Evolutionary conservation across 257 asterid genomes (phyloP).

Genomic region (Gardenia jasminoides): DNA sequence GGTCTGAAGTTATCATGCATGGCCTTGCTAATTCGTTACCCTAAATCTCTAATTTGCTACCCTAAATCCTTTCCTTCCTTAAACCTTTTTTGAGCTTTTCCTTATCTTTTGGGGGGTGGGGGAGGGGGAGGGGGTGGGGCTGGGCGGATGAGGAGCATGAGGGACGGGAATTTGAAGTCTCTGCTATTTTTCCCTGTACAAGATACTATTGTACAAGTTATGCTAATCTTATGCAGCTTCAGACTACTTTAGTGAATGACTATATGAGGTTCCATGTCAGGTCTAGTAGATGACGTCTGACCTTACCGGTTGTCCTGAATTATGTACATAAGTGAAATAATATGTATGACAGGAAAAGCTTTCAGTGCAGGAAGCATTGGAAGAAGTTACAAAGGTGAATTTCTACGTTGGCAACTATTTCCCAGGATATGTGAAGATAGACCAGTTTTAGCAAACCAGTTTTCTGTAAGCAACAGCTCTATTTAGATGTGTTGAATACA

Average conservation of each 20-base stretch:
- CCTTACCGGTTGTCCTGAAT: neutral
- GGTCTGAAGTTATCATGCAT: neutral
- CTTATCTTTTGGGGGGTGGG: neutral
- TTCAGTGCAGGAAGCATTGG: conserved; percentile 99
- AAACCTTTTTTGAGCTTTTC: neutral
- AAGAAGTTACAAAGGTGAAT: conserved; percentile 91
- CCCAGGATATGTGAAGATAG: conserved; percentile 88
- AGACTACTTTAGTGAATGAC: neutral
- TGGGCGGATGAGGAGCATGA: neutral
- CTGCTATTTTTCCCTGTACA: neutral
- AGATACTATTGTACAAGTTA: neutral
- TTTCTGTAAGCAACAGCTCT: conserved; percentile 69
- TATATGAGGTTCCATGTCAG: neutral
- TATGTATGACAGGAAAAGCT: conserved; percentile 17
- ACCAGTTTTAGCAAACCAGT: conserved; percentile 85
- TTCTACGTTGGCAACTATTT: conserved; percentile 88
- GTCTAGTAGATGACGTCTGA: neutral
- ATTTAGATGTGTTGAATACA: neutral
- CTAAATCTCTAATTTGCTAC: neutral
- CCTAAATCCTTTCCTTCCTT: neutral
- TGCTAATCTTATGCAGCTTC: neutral
- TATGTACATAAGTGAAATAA: neutral
- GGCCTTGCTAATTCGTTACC: neutral
- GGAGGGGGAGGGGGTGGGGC: too few species aligned
- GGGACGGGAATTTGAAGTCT: neutral